Evolutionary conservation across 768 basidiomycete species (phyloP).

Genomic region (Leccinum subgranulosum): DNA sequence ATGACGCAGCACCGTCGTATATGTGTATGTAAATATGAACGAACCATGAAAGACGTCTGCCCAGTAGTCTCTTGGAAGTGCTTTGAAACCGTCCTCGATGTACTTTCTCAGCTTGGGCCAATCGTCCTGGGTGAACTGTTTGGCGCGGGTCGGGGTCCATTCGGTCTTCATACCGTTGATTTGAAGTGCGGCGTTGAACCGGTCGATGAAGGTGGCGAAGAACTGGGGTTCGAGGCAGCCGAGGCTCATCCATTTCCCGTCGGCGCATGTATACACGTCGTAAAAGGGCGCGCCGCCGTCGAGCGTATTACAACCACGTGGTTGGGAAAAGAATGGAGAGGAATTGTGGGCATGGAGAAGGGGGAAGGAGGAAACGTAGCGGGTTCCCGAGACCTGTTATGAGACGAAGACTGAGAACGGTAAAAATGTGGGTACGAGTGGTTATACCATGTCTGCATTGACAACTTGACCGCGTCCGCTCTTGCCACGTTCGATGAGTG

Average conservation of each 20-base stretch:
- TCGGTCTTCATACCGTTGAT: conserved; percentile 37
- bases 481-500: conserved; percentile 61
- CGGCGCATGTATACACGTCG: conserved; percentile 66
- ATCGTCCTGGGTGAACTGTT: conserved; percentile 43
- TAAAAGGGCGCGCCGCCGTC: conserved; percentile 84
- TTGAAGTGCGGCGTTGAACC: conserved; percentile 51
- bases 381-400: conserved; percentile 71
- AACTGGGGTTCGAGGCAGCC: conserved; percentile 75
- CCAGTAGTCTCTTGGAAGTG: conserved; percentile 67
- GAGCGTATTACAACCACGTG: conserved; percentile 57
- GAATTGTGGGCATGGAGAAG: conserved; percentile 42
- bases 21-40: neutral
- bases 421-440: neutral
- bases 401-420: neutral
- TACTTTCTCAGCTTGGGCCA: conserved; percentile 61
- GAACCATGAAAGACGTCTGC: conserved; percentile 60
- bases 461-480: conserved; percentile 75
- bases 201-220: conserved; percentile 57
- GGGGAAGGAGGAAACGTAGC: conserved; percentile 74
- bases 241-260: conserved; percentile 72
- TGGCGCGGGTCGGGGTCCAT: conserved; percentile 53
- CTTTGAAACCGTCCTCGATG: conserved; percentile 60
- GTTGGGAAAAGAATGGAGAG: conserved; percentile 37
- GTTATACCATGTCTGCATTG: conserved; percentile 67
- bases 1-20: neutral